Evolutionary conservation across 1,284 basidiomycete genomes (phyloP), one percentile per base, ranked within the genome.

Genomic region (Lignosus rhinocerotis): DNA sequence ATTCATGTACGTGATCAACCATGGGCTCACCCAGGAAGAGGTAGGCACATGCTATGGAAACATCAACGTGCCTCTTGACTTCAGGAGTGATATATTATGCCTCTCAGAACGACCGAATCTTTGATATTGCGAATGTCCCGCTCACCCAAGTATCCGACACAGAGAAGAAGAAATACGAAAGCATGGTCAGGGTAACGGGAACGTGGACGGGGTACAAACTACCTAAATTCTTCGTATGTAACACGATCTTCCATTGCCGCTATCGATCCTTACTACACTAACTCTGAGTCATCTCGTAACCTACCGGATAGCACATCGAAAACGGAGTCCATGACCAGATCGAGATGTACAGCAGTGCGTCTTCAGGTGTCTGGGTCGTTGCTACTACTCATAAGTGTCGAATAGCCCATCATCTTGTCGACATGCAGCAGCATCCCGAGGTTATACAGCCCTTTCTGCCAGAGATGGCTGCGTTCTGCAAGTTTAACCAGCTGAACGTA

Each of bases 1-100:
- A 9, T 90, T 86, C 69, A 84, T 86, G 72, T 87, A 83, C 62
- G 76, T 81, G 19, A 65, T 84, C 55, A 84, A 85, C 59, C 85
- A 87, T 61, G 84, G 84, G 5, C 78, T 80, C 50, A 73, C 71
- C 0, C 68, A 71, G 38, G 70, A 73, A 16, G 75, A 83, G 73
- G 85, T 77, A 59, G n/a, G n/a, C n/a, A n/a, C n/a, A n/a, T 48
- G 50, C 7, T 21, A 5, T 8, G 34, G n/a, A 1, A 16, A n/a
- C 6, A 43, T 21, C 8, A 1, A 14, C 5, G 4, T 9, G 32
- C 7, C n/a, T 36, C 34, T 36, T 36, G 11, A 36, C 34, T 16
- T 16, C 34, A 16, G 2, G 2, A 2, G 16, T 36, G 1, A 17
- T 2, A 17, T n/a, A 11, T n/a, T 6, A 11, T n/a, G 17, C 17